These are phyloP conservation scores for Plasmodium sp. DNA, from an alignment of 169 alveolate genomes.

Conservation along the genomic window DNA sequence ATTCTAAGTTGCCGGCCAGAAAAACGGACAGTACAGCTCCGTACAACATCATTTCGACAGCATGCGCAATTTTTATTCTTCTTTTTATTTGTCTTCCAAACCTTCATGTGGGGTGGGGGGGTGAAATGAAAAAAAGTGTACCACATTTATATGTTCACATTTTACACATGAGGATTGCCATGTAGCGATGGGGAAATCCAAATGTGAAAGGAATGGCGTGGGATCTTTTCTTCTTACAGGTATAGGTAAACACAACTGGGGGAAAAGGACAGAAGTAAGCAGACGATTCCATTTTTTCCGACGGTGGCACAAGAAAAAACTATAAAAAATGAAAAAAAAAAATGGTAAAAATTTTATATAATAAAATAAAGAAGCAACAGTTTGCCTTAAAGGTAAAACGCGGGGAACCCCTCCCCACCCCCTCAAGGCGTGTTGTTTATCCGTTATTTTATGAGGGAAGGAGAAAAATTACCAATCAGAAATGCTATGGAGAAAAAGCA, in stretches of 20 bases:
- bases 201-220: background rate
- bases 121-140: conserved; percentile 3
- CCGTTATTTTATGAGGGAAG: background rate
- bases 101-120: conserved; percentile 2
- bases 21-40: conserved; percentile 36
- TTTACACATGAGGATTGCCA: background rate
- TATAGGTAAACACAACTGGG: conserved; percentile 67
- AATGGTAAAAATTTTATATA: background rate
- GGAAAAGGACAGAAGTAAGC: conserved; percentile 38
- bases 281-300: conserved; percentile 49
- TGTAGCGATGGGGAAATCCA: background rate
- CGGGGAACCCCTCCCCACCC: background rate
- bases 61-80: conserved; percentile 12
- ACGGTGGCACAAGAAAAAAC: conserved; percentile 33
- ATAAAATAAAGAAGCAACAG: background rate
- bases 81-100: conserved; percentile 38
- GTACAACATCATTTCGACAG: conserved; percentile 62
- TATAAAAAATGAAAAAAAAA: background rate
- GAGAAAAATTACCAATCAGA: conserved; percentile 16
- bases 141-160: background rate
- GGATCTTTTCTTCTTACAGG: conserved; percentile 7
- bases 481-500: conserved; percentile 18
- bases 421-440: background rate
- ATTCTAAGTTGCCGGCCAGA: conserved; percentile 51
- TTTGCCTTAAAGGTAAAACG: background rate